These are phyloP conservation scores for Ophiocordyceps camponoti-saundersi DNA, from an alignment of 2,329 filamentous ascomycete species.

Conservation along the genomic window DNA sequence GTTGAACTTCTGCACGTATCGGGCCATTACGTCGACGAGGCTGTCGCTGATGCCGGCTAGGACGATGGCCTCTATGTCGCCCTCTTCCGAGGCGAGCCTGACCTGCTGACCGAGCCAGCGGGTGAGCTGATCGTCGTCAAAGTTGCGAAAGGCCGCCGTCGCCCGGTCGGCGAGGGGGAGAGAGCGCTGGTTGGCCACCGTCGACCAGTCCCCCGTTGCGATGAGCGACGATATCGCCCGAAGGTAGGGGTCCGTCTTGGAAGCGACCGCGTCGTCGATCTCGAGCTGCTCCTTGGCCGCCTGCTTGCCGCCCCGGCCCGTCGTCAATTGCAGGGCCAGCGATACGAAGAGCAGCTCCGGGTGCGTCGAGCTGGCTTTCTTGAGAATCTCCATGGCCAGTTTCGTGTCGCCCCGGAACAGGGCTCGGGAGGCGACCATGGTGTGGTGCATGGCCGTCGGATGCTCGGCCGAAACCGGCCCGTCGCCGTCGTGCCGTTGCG, in stretches of 20 bases:
- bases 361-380: constrained; percentile 43
- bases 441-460: constrained; percentile 42
- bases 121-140: constrained; percentile 43
- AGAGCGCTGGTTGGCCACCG: constrained; percentile 55
- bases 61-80: constrained; percentile 62
- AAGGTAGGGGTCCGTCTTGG: constrained; percentile 59
- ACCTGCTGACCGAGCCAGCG: constrained; percentile 54
- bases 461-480: constrained; percentile 27
- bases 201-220: constrained; percentile 58
- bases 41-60: constrained; percentile 61
- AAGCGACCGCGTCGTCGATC: constrained; percentile 40
- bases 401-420: constrained; percentile 56
- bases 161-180: constrained; percentile 60
- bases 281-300: constrained; percentile 33
- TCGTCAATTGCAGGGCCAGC: constrained; percentile 42
- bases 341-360: constrained; percentile 53
- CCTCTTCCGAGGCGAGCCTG: constrained; percentile 39
- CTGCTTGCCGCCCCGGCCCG: constrained; percentile 29
- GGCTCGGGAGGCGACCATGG: constrained; percentile 60
- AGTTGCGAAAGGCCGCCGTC: constrained; percentile 53
- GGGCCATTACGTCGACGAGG: constrained; percentile 58
- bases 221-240: constrained; percentile 66
- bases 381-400: constrained; percentile 53
- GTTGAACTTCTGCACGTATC: constrained; percentile 57
- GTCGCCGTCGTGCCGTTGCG: constrained; percentile 24